phyloP scores from a whole-genome alignment of 305 asterid genomes.

The Solanum hybrid region DNA sequence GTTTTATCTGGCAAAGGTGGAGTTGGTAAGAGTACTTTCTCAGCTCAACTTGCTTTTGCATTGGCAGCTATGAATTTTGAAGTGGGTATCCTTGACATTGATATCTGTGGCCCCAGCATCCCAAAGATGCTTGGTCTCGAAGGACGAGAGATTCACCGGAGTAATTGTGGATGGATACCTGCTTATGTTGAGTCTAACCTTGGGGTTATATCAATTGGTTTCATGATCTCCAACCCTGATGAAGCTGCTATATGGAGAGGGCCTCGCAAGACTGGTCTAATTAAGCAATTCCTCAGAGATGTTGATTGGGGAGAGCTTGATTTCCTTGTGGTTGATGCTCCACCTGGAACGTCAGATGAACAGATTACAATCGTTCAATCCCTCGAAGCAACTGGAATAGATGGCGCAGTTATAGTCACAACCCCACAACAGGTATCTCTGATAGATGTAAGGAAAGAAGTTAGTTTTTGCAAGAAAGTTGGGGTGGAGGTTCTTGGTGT shows the following conservation, averaged over 20 bases:
- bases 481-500: conserved; percentile 67
- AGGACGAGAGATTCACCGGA: conserved; percentile 78
- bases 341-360: conserved; percentile 93
- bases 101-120: conserved; percentile 88
- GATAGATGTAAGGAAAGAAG: conserved; percentile 81
- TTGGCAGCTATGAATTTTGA: conserved; percentile 67
- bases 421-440: conserved; percentile 90
- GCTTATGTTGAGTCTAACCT: conserved; percentile 77
- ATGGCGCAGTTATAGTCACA: conserved; percentile 81
- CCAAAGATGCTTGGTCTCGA: conserved; percentile 87
- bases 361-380: conserved; percentile 77
- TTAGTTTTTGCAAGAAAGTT: conserved; percentile 77
- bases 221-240: conserved; percentile 79
- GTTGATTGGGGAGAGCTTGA: conserved; percentile 89
- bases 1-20: conserved; percentile 94
- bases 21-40: conserved; percentile 91
- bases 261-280: conserved; percentile 73
- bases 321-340: conserved; percentile 82
- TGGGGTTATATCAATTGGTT: conserved; percentile 91
- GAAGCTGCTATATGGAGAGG: conserved; percentile 94
- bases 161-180: conserved; percentile 88
- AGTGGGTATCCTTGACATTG: conserved; percentile 84
- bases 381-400: conserved; percentile 72
- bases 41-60: conserved; percentile 81
- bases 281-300: conserved; percentile 72